Percentiles rank a stretch among this genome's conserved stretches.
phyloP scores from a whole-genome alignment of 2,329 filamentous ascomycete species.

The Monosporascus cannonballus region DNA sequence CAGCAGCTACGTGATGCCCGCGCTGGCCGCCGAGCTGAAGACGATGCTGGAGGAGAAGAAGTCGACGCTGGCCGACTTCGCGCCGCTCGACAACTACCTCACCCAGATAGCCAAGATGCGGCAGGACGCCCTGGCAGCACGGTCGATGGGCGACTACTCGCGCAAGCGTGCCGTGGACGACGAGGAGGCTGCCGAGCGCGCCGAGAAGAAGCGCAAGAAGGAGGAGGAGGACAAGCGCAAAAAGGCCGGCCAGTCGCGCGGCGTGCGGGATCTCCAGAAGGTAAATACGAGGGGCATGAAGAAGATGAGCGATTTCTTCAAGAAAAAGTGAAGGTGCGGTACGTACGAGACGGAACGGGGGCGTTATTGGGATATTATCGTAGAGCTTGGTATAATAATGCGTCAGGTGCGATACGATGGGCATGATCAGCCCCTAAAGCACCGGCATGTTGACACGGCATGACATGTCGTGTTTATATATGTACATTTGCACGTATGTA shows the following conservation, averaged over 20 bases:
- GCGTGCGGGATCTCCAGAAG: conserved; percentile 77
- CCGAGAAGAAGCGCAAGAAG: conserved; percentile 77
- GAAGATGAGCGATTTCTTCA: conserved; percentile 94
- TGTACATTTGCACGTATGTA: background rate
- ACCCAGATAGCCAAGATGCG: conserved; percentile 59
- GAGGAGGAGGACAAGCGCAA: conserved; percentile 86
- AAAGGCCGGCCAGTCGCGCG: conserved; percentile 68
- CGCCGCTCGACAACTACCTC: conserved; percentile 65
- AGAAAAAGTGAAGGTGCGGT: conserved; percentile 46
- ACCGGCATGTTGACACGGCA: background rate
- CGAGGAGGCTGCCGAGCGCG: conserved; percentile 56
- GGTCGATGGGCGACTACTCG: conserved; percentile 64
- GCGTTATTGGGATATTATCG: too few relatives aligned
- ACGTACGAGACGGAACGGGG: too few relatives aligned
- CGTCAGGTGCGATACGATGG: too few relatives aligned
- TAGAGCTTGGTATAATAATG: too few relatives aligned
- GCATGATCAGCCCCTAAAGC: too few relatives aligned
- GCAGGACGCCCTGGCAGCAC: conserved; percentile 62
- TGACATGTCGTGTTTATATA: background rate
- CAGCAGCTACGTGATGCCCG: conserved; percentile 50
- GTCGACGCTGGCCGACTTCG: conserved; percentile 52
- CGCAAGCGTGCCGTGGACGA: conserved; percentile 63
- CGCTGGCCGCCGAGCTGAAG: conserved; percentile 37
- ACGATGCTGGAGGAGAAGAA: conserved; percentile 31
- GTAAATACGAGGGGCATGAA: conserved; percentile 91